These are phyloP conservation scores for Salix purpurea DNA, from an alignment of 345 rosid species.

Conservation along the genomic window DNA sequence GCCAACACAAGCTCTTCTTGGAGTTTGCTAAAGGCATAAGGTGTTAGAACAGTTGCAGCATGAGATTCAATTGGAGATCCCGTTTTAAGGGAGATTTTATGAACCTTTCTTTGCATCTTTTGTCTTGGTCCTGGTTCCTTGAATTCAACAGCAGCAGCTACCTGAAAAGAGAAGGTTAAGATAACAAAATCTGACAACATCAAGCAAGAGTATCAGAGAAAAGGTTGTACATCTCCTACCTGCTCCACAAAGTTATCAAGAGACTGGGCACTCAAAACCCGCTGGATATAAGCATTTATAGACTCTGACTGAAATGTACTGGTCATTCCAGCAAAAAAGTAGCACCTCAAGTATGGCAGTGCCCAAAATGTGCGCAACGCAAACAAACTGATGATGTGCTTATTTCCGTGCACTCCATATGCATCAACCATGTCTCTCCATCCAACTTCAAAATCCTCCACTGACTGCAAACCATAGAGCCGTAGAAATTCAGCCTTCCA, in stretches of 20 bases:
- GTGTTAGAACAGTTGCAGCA: conserved; percentile 50
- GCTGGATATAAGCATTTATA: conserved; percentile 35
- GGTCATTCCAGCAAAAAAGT: conserved; percentile 50
- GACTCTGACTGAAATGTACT: conserved; percentile 35
- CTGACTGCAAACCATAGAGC: conserved; percentile 33
- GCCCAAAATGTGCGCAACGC: conserved; percentile 52
- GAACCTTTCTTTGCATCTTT: conserved; percentile 35
- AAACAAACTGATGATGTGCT: conserved; percentile 48
- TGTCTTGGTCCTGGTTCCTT: conserved; percentile 38
- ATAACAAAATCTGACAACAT: neutral
- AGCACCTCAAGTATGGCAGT: conserved; percentile 47
- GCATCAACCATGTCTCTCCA: conserved; percentile 49
- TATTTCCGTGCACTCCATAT: conserved; percentile 45
- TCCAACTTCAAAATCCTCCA: conserved; percentile 44
- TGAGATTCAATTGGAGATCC: conserved; percentile 69
- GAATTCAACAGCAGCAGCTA: conserved; percentile 37
- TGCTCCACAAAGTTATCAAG: conserved; percentile 42
- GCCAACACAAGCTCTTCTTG: conserved; percentile 59
- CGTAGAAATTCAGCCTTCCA: conserved; percentile 50
- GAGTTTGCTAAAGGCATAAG: conserved; percentile 48
- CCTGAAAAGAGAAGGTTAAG: conserved; percentile 25
- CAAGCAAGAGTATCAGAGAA: neutral
- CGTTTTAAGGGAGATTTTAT: conserved; percentile 39
- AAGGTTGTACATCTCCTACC: conserved; percentile 15
- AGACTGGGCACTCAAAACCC: conserved; percentile 40